Conservation (phyloP, 2,329 filamentous ascomycete genomes). For the Cladobotryum mycophilum region DNA sequence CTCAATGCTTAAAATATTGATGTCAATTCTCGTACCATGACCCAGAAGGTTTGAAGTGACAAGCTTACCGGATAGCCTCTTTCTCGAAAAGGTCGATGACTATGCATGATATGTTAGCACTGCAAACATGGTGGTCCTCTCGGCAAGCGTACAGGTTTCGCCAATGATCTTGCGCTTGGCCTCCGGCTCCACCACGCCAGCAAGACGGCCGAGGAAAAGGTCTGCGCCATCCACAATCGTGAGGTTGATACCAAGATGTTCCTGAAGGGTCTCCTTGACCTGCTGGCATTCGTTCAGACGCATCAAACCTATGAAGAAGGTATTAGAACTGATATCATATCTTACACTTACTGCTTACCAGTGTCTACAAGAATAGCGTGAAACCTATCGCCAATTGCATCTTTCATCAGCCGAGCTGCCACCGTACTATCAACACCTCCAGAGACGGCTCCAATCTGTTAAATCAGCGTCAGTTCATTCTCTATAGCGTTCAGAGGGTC, state of each 20-base stretch:
- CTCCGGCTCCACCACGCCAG: constrained; percentile 73
- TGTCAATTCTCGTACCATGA: too few relatives aligned
- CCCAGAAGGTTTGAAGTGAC: too few relatives aligned
- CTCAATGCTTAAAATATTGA: constrained; percentile 48
- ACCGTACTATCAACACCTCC: constrained; percentile 90
- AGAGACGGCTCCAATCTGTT: constrained; percentile 41
- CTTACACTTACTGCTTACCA: constrained; percentile 24
- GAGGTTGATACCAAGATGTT: constrained; percentile 83
- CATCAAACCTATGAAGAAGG: constrained; percentile 37
- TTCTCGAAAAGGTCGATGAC: constrained; percentile 63
- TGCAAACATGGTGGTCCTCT: not conserved
- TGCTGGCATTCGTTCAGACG: constrained; percentile 76
- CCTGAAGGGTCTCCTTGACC: constrained; percentile 71
- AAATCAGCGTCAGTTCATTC: too few relatives aligned
- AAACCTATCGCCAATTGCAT: constrained; percentile 71
- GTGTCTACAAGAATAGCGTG: constrained; percentile 82
- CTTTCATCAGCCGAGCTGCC: constrained; percentile 75
- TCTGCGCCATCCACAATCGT: constrained; percentile 77
- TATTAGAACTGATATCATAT: too few relatives aligned
- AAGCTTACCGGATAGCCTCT: constrained; percentile 45
- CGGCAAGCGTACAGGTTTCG: constrained; percentile 39
- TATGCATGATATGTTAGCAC: constrained; percentile 5
- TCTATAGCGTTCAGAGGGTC: too few relatives aligned
- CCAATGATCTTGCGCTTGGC: constrained; percentile 90
- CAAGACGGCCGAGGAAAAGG: constrained; percentile 68